Conservation (phyloP, 2,329 filamentous ascomycete genomes). For the Apiospora pterosperma region DNA sequence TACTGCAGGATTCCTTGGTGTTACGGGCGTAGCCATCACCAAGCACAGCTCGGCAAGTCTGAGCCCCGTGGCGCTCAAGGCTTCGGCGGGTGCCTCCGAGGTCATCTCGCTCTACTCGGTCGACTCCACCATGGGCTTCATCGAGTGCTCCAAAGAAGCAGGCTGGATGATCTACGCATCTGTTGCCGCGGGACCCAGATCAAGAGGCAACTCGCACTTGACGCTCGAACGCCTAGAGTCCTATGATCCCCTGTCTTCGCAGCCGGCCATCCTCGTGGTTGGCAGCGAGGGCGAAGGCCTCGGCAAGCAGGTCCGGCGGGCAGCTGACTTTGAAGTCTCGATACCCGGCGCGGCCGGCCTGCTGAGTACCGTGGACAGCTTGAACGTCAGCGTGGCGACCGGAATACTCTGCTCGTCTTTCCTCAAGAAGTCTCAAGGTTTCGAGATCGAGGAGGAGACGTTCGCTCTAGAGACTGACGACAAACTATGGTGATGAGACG, state of each 20-base stretch:
- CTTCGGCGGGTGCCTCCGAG: conserved; percentile 84
- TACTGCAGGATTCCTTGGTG: conserved; percentile 85
- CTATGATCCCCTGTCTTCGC: conserved; percentile 48
- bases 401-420: conserved; percentile 73
- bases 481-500: conserved; percentile 4
- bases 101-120: conserved; percentile 71
- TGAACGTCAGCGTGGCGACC: conserved; percentile 90
- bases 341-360: conserved; percentile 56
- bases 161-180: conserved; percentile 87
- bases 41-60: conserved; percentile 70
- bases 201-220: conserved; percentile 38
- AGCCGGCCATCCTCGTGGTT: conserved; percentile 76
- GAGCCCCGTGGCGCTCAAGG: conserved; percentile 77
- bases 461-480: background rate
- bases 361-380: conserved; percentile 69
- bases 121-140: conserved; percentile 63
- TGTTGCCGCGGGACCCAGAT: conserved; percentile 44
- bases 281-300: conserved; percentile 80
- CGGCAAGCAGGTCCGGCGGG: conserved; percentile 57
- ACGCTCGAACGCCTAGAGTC: conserved; percentile 47
- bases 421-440: conserved; percentile 34
- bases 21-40: conserved; percentile 77
- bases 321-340: conserved; percentile 62
- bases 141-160: conserved; percentile 61
- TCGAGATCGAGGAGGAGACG: background rate